Evolutionary conservation across 164 flowering plant species (phyloP), one percentile per base, ranked within the genome.

Genomic region (Chimonanthus praecox): DNA sequence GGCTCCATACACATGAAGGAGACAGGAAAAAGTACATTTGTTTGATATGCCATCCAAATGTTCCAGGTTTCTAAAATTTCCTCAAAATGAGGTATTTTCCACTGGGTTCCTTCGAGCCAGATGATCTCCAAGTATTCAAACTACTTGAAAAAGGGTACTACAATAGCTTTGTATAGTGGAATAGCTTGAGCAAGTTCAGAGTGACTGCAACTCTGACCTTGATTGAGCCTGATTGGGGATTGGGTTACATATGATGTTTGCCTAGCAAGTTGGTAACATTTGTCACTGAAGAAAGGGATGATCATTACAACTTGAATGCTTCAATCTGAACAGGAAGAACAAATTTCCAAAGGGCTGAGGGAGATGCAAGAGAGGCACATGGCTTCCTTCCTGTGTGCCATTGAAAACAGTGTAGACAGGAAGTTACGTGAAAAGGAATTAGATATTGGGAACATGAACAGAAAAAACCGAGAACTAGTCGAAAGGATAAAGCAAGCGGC

Each of bases 401-500:
- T 93, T 15, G 97, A 91, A 67, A 89, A 87, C 74, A 89, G 83
- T 49, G 80, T 91, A 0, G 75, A 80, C 73, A 80, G 76, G 75
- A 93, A 85, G 79, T 73, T 93, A 15, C 87, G 63, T 3, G 93
- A 89, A 71, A 93, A 90, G 73, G 94, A 93, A 20, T 62, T 79
- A 0, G 91, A 88, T 72, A 78, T 91, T 21, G 90, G 87, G 77
- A 88, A 71, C 80, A 81, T 91, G 81, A 91, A 87, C 76, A 80
- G 86, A 44, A 91, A 86, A 79, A 93, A 91, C 88, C 81, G 72
- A 79, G 94, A 91, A 69, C 78, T 93, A 18, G 80, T 79, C n/a
- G 98, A 91, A 65, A 84, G 82, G 76, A 85, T 93, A 78, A 89
- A 88, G 77, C 94, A 88, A 75, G 87, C 86, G 2, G 84, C 91